phyloP scores from a whole-genome alignment of 495 filamentous ascomycete genomes.

The Penicillium manginii region DNA sequence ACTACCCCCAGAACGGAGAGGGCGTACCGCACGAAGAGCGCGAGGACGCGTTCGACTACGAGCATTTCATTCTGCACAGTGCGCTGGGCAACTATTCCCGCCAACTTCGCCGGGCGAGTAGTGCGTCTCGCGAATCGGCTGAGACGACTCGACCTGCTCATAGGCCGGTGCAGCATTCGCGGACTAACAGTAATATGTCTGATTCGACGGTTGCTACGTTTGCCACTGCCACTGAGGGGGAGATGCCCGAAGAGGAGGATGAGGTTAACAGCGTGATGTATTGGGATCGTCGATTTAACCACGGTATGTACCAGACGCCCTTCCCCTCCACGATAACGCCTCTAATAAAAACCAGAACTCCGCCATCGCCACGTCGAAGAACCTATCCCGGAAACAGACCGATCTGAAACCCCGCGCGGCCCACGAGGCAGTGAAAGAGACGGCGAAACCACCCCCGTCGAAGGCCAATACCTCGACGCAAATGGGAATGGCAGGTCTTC shows the following conservation, averaged over 20 bases:
- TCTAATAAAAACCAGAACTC: constrained; percentile 25
- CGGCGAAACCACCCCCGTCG: constrained; percentile 8
- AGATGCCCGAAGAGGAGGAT: constrained; percentile 46
- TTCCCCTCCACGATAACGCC: too few relatives aligned
- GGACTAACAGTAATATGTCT: constrained; percentile 66
- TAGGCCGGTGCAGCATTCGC: constrained; percentile 33
- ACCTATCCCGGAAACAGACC: constrained; percentile 20
- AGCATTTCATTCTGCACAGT: constrained; percentile 91
- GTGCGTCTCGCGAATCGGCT: constrained; percentile 68
- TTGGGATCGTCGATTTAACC: constrained; percentile 47
- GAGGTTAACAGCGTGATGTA: constrained; percentile 45
- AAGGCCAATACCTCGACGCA: constrained; percentile 1
- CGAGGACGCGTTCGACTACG: constrained; percentile 96
- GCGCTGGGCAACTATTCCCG: constrained; percentile 72
- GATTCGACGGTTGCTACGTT: constrained; percentile 80
- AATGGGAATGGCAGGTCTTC: constrained; percentile 32
- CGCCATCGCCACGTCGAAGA: constrained; percentile 26
- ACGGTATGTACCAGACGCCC: constrained; percentile 30
- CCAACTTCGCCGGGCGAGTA: constrained; percentile 58
- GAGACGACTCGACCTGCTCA: constrained; percentile 67
- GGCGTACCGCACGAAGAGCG: constrained; percentile 83
- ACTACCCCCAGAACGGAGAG: constrained; percentile 6
- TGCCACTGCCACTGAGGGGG: constrained; percentile 77
- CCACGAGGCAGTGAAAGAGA: constrained; percentile 8
- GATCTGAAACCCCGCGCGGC: constrained; percentile 23